phyloP scores from a whole-genome alignment of 345 rosid species.

The Turritis glabra region DNA sequence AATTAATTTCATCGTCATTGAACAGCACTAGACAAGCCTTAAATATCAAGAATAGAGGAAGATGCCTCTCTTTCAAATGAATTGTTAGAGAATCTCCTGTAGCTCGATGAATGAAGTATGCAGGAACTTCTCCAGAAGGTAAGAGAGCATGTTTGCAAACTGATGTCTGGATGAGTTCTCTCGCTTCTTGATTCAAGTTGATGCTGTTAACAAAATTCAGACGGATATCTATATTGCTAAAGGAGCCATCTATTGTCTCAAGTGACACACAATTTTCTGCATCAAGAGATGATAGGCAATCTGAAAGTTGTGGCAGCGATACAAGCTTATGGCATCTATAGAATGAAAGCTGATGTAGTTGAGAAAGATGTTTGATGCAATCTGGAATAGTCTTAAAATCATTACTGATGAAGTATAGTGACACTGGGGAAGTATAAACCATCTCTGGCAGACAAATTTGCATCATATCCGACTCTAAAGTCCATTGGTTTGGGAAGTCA shows the following conservation, averaged over 20 bases:
- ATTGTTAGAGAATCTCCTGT: background rate
- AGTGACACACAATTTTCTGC: background rate
- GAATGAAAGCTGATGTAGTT: background rate
- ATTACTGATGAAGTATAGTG: too few relatives aligned
- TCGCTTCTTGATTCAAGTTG: background rate
- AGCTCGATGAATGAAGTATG: background rate
- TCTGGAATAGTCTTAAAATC: background rate
- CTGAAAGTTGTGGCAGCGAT: background rate
- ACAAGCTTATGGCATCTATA: too few relatives aligned
- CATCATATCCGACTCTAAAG: too few relatives aligned
- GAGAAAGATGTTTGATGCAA: background rate
- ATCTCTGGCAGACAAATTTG: too few relatives aligned
- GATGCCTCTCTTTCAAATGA: background rate
- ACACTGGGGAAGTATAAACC: too few relatives aligned
- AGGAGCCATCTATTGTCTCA: background rate
- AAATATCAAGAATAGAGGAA: background rate
- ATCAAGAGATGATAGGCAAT: background rate
- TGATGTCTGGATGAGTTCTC: background rate
- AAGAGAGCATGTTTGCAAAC: background rate
- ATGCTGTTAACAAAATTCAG: background rate
- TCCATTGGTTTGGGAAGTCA: too few relatives aligned
- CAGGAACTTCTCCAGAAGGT: background rate
- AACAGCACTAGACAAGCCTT: background rate
- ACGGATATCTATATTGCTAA: background rate
- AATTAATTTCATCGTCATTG: too few relatives aligned